Percentiles rank a stretch among this genome's conserved stretches.
These are phyloP conservation scores for Vicia villosa DNA, from an alignment of 306 rosid genomes.

Conservation along the genomic window DNA sequence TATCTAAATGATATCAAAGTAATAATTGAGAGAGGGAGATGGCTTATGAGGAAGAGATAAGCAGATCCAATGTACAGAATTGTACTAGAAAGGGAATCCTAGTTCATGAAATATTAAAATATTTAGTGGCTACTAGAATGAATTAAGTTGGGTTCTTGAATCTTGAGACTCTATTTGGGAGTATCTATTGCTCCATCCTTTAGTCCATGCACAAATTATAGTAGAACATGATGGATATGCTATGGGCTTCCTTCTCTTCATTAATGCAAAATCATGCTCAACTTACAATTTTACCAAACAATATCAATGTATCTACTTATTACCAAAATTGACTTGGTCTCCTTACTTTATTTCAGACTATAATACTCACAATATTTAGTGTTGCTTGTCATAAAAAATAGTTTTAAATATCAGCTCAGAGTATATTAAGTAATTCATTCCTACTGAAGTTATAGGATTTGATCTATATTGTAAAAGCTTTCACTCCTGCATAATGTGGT, in stretches of 20 bases:
- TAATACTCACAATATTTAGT: neutral
- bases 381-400: too few species aligned
- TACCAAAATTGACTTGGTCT: neutral
- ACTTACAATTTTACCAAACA: constrained; percentile 26
- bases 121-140: neutral
- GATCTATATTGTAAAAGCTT: too few species aligned
- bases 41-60: constrained; percentile 43
- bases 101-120: constrained; percentile 42
- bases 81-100: constrained; percentile 48
- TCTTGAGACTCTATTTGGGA: constrained; percentile 20
- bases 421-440: neutral
- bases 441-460: too few species aligned
- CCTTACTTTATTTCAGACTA: constrained; percentile 6
- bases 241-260: constrained; percentile 60
- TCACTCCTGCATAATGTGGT: too few species aligned
- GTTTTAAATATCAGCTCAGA: neutral
- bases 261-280: constrained; percentile 42
- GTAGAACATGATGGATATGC: constrained; percentile 33
- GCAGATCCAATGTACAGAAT: constrained; percentile 59
- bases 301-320: neutral
- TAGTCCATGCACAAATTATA: constrained; percentile 29
- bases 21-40: constrained; percentile 46
- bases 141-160: constrained; percentile 29
- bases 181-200: constrained; percentile 39
- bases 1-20: constrained; percentile 25